phyloP scores from a whole-genome alignment of 805 yeast genomes.

The Osmozyma mogii region DNA sequence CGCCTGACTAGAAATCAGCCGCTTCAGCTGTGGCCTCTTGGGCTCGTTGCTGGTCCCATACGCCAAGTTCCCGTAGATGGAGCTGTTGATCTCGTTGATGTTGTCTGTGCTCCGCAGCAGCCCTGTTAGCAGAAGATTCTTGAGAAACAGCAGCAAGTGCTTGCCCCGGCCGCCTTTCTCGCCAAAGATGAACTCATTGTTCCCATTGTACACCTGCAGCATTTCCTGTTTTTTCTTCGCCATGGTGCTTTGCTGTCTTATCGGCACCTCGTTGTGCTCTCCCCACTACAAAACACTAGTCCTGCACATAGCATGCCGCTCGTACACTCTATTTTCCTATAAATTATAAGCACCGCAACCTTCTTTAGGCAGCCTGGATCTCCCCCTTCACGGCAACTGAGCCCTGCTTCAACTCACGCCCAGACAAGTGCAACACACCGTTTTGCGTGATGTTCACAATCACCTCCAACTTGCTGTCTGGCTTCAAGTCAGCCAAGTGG shows the following conservation, averaged over 20 bases:
- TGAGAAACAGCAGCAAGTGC: slow-evolving; percentile 44
- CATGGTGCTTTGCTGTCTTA: slow-evolving; percentile 18
- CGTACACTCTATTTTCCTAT: too few relatives aligned
- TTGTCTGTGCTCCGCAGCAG: slow-evolving; percentile 12
- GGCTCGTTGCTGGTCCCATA: slow-evolving; percentile 15
- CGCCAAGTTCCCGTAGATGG: slow-evolving; percentile 31
- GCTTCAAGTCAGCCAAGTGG: slow-evolving; percentile 61
- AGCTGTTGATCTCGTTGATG: slow-evolving; percentile 24
- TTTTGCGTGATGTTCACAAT: slow-evolving; percentile 58
- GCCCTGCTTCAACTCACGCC: slow-evolving; percentile 58
- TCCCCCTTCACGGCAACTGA: slow-evolving; percentile 51
- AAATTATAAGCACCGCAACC: too few relatives aligned
- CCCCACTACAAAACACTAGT: too few relatives aligned
- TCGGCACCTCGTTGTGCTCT: too few relatives aligned
- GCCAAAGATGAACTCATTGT: slow-evolving; percentile 57
- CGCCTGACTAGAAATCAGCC: too few relatives aligned
- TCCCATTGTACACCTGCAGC: slow-evolving; percentile 33
- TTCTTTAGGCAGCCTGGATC: slow-evolving; percentile 13
- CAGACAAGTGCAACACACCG: slow-evolving; percentile 57
- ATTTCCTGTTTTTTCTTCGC: slow-evolving; percentile 37
- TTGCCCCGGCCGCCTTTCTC: slow-evolving; percentile 65
- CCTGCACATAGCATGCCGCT: too few relatives aligned
- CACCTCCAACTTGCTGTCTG: slow-evolving; percentile 61
- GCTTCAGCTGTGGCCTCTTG: too few relatives aligned
- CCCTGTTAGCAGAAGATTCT: slow-evolving; percentile 34